Conservation (phyloP, 148 eudicot species). For the Drosera capensis region DNA sequence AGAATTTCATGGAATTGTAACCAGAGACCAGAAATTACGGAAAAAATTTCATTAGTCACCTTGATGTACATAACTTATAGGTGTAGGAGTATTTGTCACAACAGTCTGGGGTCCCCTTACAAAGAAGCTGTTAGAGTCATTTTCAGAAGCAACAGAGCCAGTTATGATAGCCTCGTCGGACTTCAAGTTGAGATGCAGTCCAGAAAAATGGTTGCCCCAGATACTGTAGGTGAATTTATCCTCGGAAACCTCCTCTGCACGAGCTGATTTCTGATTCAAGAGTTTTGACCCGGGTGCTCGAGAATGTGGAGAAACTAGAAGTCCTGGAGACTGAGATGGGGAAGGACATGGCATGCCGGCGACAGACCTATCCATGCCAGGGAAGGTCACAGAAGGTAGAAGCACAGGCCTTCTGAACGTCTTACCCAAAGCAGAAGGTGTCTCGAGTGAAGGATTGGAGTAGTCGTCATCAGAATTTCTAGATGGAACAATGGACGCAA, state of each 20-base stretch:
- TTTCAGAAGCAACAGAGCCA: constrained; percentile 16
- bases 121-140: constrained; percentile 61
- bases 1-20: no score
- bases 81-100: constrained; percentile 23
- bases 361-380: constrained; percentile 18
- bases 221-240: constrained; percentile 53
- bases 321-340: constrained; percentile 17
- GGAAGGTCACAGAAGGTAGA: constrained; percentile 49
- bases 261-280: constrained; percentile 11
- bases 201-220: constrained; percentile 80
- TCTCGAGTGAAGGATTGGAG: constrained; percentile 9
- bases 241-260: constrained; percentile 17
- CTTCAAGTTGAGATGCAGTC: constrained; percentile 19
- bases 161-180: constrained; percentile 15
- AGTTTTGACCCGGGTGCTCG: constrained; percentile 73
- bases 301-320: constrained; percentile 32
- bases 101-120: constrained; percentile 42
- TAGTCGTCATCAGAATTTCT: constrained; percentile 9
- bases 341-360: constrained; percentile 10
- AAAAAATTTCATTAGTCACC: constrained; percentile 38
- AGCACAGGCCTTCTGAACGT: constrained; percentile 20
- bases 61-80: constrained; percentile 31
- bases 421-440: constrained; percentile 15
- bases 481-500: constrained; percentile 11
- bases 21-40: no score